Conservation (phyloP, 2,329 filamentous ascomycete genomes). For the Aspergillus piperis region DNA sequence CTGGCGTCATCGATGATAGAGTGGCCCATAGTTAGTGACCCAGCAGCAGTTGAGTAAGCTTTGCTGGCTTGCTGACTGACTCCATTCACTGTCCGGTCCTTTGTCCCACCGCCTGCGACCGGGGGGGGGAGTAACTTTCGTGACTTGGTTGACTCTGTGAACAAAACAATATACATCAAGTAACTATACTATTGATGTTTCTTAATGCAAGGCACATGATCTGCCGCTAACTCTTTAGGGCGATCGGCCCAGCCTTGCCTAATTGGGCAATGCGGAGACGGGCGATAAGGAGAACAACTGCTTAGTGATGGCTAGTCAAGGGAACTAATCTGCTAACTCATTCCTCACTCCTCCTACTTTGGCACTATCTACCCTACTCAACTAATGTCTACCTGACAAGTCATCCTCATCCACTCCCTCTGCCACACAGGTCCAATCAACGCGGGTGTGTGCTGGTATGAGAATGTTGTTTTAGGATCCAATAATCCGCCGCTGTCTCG, state of each 20-base stretch:
- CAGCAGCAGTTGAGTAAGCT: neutral
- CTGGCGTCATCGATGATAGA: conserved; percentile 29
- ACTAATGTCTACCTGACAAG: neutral
- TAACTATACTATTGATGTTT: neutral
- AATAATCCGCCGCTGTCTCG: neutral
- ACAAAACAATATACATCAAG: neutral
- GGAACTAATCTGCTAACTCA: neutral
- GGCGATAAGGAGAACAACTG: conserved; percentile 4
- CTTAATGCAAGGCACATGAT: conserved; percentile 8
- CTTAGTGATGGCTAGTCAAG: too few species aligned
- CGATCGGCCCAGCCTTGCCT: conserved; percentile 16
- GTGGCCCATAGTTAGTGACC: conserved; percentile 2
- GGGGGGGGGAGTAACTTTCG: neutral
- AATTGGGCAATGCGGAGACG: conserved; percentile 18
- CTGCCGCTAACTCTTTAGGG: conserved; percentile 7
- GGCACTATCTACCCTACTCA: neutral
- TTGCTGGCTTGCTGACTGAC: neutral
- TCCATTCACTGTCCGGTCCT: neutral
- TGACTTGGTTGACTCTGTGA: neutral
- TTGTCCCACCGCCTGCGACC: neutral
- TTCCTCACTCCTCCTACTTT: neutral
- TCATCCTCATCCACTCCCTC: neutral
- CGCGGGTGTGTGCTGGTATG: conserved; percentile 3
- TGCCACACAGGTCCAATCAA: neutral
- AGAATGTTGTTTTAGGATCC: conserved; percentile 7